Conservation (phyloP, 2,329 filamentous ascomycete species). For the Verticillium tricorpus region DNA sequence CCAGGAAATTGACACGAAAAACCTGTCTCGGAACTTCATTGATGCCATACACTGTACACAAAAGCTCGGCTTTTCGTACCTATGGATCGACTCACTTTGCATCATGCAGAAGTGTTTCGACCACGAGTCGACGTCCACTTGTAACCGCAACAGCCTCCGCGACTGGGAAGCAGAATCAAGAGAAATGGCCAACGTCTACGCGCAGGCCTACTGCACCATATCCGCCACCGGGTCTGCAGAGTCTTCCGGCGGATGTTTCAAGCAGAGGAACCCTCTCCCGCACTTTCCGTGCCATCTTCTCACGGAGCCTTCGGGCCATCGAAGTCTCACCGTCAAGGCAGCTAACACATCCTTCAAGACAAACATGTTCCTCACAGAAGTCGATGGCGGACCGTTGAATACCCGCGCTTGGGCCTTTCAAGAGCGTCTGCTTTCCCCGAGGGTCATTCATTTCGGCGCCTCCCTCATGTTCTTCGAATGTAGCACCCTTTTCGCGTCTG, state of each 20-base stretch:
- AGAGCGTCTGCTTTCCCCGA: neutral
- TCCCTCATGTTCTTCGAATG: neutral
- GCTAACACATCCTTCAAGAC: neutral
- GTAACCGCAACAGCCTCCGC: neutral
- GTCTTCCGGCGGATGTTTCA: neutral
- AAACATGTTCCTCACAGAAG: neutral
- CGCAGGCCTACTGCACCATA: neutral
- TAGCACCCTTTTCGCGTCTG: neutral
- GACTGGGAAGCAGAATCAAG: neutral
- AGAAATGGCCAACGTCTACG: neutral
- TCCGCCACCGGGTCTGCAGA: neutral
- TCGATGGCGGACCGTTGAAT: neutral
- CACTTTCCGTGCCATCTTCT: neutral
- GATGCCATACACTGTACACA: neutral
- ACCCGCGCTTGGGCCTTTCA: neutral
- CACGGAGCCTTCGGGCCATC: neutral
- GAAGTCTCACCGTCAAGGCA: neutral
- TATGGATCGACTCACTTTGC: conserved; percentile 1
- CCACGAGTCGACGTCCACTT: neutral
- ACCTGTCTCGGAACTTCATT: neutral
- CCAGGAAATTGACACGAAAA: neutral
- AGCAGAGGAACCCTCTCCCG: neutral
- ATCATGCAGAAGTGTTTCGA: neutral
- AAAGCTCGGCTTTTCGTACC: neutral
- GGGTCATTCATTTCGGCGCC: neutral